Percentiles rank a stretch among this genome's conserved stretches.
Conservation (phyloP, 2,329 filamentous ascomycete species). For the Alternaria tenuissima region DNA sequence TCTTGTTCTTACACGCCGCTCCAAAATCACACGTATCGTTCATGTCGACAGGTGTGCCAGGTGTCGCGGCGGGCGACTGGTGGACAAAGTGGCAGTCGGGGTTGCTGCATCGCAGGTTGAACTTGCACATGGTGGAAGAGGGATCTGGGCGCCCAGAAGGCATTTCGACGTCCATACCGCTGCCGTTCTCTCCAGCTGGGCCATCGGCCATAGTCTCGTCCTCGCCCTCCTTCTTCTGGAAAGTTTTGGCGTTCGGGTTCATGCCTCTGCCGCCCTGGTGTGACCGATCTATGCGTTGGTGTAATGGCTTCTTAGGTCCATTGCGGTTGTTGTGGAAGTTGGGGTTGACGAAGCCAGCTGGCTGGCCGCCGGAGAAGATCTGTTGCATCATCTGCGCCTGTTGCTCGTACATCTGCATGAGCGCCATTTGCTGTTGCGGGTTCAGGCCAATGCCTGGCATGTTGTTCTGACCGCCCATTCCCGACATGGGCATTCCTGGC, state of each 20-base stretch:
- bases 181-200: slow-evolving; percentile 50
- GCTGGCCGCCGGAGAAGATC: slow-evolving; percentile 50
- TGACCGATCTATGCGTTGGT: slow-evolving; percentile 70
- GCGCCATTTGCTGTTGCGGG: slow-evolving; percentile 74
- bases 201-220: slow-evolving; percentile 51
- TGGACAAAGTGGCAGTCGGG: slow-evolving; percentile 92
- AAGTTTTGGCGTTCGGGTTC: slow-evolving; percentile 60
- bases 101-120: slow-evolving; percentile 87
- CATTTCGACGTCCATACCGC: slow-evolving; percentile 69
- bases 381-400: slow-evolving; percentile 69
- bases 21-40: slow-evolving; percentile 84
- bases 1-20: slow-evolving; percentile 92
- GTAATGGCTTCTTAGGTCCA: slow-evolving; percentile 66
- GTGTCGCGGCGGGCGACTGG: slow-evolving; percentile 88
- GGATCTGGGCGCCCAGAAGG: slow-evolving; percentile 61
- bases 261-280: slow-evolving; percentile 52
- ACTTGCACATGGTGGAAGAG: slow-evolving; percentile 80
- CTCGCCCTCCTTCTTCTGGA: slow-evolving; percentile 56
- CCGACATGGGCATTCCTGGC: slow-evolving; percentile 42
- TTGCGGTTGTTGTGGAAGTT: slow-evolving; percentile 57
- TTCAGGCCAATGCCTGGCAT: slow-evolving; percentile 63
- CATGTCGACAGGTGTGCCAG: slow-evolving; percentile 78
- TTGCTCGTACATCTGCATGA: slow-evolving; percentile 82
- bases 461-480: slow-evolving; percentile 52
- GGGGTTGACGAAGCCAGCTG: slow-evolving; percentile 62